These are phyloP conservation scores for Chrysoporthe cubensis DNA, from an alignment of 2,329 filamentous ascomycete species.

Conservation along the genomic window DNA sequence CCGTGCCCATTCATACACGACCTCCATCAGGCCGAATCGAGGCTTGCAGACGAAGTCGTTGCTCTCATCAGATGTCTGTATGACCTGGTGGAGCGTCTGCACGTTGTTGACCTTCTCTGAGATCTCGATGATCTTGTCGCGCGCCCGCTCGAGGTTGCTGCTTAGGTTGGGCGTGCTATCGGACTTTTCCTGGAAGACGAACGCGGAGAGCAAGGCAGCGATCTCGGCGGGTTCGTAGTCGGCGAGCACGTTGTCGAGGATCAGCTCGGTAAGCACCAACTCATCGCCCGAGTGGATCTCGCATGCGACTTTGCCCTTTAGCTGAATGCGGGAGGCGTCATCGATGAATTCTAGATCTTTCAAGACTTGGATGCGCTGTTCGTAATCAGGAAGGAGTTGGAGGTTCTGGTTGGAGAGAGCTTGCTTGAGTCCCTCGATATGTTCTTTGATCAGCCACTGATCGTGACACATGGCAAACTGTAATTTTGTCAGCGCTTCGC, in stretches of 20 bases:
- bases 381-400: conserved; percentile 92
- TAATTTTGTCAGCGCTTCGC: conserved; percentile 45
- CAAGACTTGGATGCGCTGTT: conserved; percentile 89
- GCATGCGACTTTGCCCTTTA: conserved; percentile 98
- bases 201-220: conserved; percentile 87
- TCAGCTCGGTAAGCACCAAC: conserved; percentile 91
- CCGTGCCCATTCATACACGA: conserved; percentile 97
- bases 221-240: conserved; percentile 97
- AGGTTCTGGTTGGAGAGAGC: conserved; percentile 96
- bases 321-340: conserved; percentile 80
- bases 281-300: conserved; percentile 98
- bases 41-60: conserved; percentile 90
- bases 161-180: conserved; percentile 80
- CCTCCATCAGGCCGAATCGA: conserved; percentile 92
- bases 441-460: conserved; percentile 94
- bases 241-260: conserved; percentile 94
- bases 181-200: conserved; percentile 98
- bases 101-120: conserved; percentile 90
- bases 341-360: conserved; percentile 94
- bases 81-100: conserved; percentile 89
- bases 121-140: conserved; percentile 84
- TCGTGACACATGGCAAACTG: conserved; percentile 96
- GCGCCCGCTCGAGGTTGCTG: conserved; percentile 78
- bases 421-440: conserved; percentile 84
- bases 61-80: conserved; percentile 84